Evolutionary conservation across 345 rosid genomes (phyloP).

Genomic region (Salix koriyanagi): DNA sequence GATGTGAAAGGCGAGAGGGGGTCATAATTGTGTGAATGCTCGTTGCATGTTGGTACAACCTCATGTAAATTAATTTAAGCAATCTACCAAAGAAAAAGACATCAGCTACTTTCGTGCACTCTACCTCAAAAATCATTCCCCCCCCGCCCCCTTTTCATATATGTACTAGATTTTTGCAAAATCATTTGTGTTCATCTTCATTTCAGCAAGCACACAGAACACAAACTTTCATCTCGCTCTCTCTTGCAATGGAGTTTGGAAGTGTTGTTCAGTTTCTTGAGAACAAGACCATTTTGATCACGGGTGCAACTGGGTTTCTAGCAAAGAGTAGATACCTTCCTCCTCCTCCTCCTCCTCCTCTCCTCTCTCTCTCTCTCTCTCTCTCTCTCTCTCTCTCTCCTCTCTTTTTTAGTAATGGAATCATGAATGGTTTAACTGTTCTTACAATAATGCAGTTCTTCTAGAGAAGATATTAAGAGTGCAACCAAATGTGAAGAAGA

Average conservation of each 20-base stretch:
- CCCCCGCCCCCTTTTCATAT: no score
- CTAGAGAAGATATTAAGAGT: slow-evolving; percentile 76
- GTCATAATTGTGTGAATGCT: background rate
- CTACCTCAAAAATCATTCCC: slow-evolving; percentile 1
- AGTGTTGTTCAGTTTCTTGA: slow-evolving; percentile 51
- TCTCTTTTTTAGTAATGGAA: background rate
- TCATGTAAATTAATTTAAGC: background rate
- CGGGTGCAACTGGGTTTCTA: slow-evolving; percentile 65
- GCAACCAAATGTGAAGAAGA: slow-evolving; percentile 75
- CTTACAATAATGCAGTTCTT: slow-evolving; percentile 41
- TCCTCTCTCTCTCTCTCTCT: background rate
- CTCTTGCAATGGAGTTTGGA: slow-evolving; percentile 45
- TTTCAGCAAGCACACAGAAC: no score
- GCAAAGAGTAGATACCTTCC: slow-evolving; percentile 42
- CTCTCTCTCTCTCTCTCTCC: background rate
- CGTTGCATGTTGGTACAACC: background rate
- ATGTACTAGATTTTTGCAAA: no score
- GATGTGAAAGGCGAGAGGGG: background rate
- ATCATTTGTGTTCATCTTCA: background rate
- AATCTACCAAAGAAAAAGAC: slow-evolving; percentile 1
- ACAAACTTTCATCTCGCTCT: no score
- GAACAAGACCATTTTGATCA: slow-evolving; percentile 48
- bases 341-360: background rate
- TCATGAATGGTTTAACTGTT: background rate
- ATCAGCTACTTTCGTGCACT: slow-evolving; percentile 26